phyloP scores from a whole-genome alignment of 768 basidiomycete genomes.

The Russula dissimulans region DNA sequence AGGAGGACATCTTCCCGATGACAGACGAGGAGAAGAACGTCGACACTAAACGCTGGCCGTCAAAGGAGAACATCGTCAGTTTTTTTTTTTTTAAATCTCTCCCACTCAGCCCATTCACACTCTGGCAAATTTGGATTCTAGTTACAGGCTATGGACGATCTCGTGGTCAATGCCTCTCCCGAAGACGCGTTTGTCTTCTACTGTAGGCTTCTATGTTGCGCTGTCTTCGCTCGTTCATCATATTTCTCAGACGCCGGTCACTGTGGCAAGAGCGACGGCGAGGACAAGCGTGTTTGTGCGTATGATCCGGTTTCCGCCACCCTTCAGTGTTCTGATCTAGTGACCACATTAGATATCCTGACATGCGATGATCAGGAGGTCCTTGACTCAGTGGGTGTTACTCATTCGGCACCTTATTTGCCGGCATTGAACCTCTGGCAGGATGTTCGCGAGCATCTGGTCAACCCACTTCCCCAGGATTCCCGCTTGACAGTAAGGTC shows the following conservation, averaged over 20 bases:
- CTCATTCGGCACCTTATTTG: not conserved
- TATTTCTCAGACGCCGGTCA: conserved; percentile 2
- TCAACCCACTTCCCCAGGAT: conserved; percentile 16
- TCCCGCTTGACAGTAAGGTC: conserved; percentile 14
- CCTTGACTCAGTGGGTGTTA: conserved; percentile 12
- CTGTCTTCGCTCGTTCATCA: not conserved
- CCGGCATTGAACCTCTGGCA: not conserved
- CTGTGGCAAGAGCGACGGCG: not conserved
- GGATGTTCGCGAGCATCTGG: conserved; percentile 14
- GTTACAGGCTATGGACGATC: conserved; percentile 10
- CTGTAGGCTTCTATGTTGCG: conserved; percentile 6
- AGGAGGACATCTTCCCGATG: conserved; percentile 13
- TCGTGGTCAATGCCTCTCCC: conserved; percentile 12
- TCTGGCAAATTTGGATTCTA: not conserved
- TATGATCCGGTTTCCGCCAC: not conserved
- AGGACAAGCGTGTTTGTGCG: not conserved
- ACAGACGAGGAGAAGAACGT: conserved; percentile 8
- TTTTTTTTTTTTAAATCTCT: not conserved
- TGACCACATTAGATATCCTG: not conserved
- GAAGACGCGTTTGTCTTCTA: conserved; percentile 18
- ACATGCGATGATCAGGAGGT: conserved; percentile 12
- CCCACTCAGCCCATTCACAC: not conserved
- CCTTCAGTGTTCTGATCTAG: not conserved
- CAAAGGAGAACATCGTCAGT: conserved; percentile 15
- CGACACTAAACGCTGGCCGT: conserved; percentile 3